phyloP scores from a whole-genome alignment of 208 protist genomes.

The Blechomonas ayalai region DNA sequence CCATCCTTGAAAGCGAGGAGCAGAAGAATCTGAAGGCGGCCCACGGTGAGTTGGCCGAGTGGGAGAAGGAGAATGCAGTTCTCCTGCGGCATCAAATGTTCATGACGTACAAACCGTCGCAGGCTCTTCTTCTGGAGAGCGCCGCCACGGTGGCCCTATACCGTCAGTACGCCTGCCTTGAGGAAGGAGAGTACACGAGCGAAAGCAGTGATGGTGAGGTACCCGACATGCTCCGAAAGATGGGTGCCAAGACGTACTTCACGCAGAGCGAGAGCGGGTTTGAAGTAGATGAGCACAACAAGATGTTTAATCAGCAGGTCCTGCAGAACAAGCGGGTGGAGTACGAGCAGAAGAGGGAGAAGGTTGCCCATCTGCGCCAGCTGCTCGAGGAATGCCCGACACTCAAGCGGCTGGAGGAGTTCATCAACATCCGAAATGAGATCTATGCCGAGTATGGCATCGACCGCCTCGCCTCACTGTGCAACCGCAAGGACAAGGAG shows the following conservation, averaged over 20 bases:
- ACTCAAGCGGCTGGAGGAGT: conserved; percentile 46
- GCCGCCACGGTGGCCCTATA: conserved; percentile 77
- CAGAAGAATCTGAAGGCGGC: conserved; percentile 64
- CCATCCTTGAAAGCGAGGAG: conserved; percentile 44
- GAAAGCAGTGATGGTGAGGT: conserved; percentile 76
- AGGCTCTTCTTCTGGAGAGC: conserved; percentile 67
- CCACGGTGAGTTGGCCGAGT: conserved; percentile 64
- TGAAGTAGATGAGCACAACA: conserved; percentile 74
- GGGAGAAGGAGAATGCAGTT: conserved; percentile 75
- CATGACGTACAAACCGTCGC: conserved; percentile 74
- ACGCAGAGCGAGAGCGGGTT: conserved; percentile 48
- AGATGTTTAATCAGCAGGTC: conserved; percentile 85
- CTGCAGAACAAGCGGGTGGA: conserved; percentile 80
- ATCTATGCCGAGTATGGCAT: conserved; percentile 64
- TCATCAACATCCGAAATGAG: conserved; percentile 52
- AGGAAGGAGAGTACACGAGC: conserved; percentile 69
- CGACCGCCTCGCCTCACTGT: conserved; percentile 72
- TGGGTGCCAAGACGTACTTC: conserved; percentile 61
- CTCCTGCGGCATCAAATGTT: conserved; percentile 81
- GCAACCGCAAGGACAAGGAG: conserved; percentile 50
- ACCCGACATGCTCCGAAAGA: conserved; percentile 55
- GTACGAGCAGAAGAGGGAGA: conserved; percentile 73
- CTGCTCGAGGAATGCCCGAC: conserved; percentile 39
- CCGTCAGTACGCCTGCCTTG: conserved; percentile 72
- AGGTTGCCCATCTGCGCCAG: conserved; percentile 38